These are phyloP conservation scores for Ophiostoma sp. DNA, from an alignment of 2,329 filamentous ascomycete species.

Conservation along the genomic window DNA sequence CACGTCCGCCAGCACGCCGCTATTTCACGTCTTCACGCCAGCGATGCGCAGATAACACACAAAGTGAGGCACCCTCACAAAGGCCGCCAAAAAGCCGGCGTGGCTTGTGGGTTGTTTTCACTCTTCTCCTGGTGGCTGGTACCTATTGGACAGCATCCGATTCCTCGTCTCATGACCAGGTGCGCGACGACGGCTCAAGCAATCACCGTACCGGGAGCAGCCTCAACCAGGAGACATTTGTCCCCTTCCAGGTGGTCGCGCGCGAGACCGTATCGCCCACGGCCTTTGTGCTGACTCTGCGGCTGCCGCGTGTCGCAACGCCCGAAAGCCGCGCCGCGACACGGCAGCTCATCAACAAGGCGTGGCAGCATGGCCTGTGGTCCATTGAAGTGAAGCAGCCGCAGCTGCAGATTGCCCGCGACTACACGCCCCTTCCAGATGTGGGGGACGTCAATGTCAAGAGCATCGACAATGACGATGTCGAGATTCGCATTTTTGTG, in stretches of 20 bases:
- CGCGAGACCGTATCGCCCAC: constrained; percentile 60
- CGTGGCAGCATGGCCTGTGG: constrained; percentile 66
- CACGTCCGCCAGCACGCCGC: background rate
- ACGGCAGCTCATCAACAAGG: constrained; percentile 32
- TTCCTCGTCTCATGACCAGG: background rate
- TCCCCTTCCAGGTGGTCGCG: constrained; percentile 57
- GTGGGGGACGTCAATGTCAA: constrained; percentile 24
- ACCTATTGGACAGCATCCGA: background rate
- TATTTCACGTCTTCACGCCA: background rate
- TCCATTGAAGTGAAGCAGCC: constrained; percentile 93
- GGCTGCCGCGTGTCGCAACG: constrained; percentile 33
- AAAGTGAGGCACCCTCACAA: background rate
- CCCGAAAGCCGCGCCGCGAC: constrained; percentile 16
- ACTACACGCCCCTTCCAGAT: constrained; percentile 82
- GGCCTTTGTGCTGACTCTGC: constrained; percentile 63
- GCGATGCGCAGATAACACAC: background rate
- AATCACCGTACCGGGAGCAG: background rate
- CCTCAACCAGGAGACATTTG: constrained; percentile 58
- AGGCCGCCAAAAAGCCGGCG: background rate
- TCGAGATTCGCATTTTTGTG: constrained; percentile 63
- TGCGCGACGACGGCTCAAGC: constrained; percentile 12
- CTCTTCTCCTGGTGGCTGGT: background rate
- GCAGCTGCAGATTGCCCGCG: constrained; percentile 81
- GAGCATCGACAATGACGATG: constrained; percentile 29
- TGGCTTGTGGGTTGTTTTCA: background rate